Evolutionary conservation across 1,284 basidiomycete genomes (phyloP).

Genomic region (Apiotrichum domesticum): DNA sequence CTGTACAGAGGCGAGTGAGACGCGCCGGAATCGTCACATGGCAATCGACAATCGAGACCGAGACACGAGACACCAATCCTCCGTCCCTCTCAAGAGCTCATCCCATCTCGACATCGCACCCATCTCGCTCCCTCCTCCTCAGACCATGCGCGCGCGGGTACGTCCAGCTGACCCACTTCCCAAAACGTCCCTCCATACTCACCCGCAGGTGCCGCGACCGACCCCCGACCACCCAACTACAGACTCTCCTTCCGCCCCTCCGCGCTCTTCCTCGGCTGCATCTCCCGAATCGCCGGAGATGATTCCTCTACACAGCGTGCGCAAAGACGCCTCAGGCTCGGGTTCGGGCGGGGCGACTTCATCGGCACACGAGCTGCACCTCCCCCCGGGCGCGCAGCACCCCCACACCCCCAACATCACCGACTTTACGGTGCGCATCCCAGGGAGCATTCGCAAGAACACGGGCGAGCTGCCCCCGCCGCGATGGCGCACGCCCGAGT

Average conservation of each 20-base stretch:
- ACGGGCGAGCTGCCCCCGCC: slow-evolving; percentile 18
- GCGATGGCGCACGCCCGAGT: slow-evolving; percentile 78
- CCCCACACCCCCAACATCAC: slow-evolving; percentile 19
- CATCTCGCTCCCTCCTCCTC: background rate
- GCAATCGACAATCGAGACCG: too few species aligned
- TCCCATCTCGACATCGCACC: too few species aligned
- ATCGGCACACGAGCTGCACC: background rate
- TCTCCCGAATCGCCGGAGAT: background rate
- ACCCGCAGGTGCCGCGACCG: background rate
- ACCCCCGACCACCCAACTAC: background rate
- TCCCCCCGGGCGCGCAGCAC: background rate
- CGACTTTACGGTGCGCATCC: slow-evolving; percentile 32
- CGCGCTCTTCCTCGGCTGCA: background rate
- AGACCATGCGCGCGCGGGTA: background rate
- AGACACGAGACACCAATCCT: too few species aligned
- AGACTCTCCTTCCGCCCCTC: background rate
- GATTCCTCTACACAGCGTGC: background rate
- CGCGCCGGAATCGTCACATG: too few species aligned
- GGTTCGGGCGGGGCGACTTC: too few species aligned
- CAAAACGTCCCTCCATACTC: too few species aligned
- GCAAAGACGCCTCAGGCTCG: background rate
- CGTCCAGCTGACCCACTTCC: background rate
- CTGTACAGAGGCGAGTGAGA: too few species aligned
- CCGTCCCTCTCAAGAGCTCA: too few species aligned
- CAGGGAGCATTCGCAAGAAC: slow-evolving; percentile 17